Base-by-base conservation (phyloP, 208 protist genomes). In the Herpetomonas samuelpessoai region DNA sequence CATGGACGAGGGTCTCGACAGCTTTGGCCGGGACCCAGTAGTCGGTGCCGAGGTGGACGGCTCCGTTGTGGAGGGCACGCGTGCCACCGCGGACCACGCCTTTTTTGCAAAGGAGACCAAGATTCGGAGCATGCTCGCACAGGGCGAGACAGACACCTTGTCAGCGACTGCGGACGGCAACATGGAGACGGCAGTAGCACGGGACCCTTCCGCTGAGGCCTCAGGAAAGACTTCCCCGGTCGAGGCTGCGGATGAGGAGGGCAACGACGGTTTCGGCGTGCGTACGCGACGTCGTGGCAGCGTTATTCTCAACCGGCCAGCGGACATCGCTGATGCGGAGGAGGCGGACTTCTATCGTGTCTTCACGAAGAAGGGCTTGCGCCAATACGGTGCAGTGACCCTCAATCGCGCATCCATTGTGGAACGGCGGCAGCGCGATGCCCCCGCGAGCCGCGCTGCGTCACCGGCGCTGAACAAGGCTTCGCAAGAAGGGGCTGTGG, bases 311-410 rank as follows among this genome's bases (percentile, higher is more conserved):
- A 41, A 14, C 35, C 6, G 35, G 14, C 35, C 35, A 41, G 14
- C 35, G 35, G 35, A 41, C 35, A 41, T 41, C 14, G 35, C 35
- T 6, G 61, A 71, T 27, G 56, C 69, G 2, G 83, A 85, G 12
- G 75, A 81, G 47, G 81, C 83, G 2, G 83, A 94, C 57, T 94
- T 90, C 57, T 86, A 94, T 61, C 83, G 81, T 38, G 87, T 75
- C 28, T 94, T 87, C 68, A 89, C 82, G 14, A 52, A 53, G 14
- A 56, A 54, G 16, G 60, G 71, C 48, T 39, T 54, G 19, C 71
- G 68, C 24, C 28, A 24, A 3, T 60, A 55, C 18, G 29, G 41
- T 14, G 44, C 10, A 4, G 18, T 46, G 18, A 55, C 48, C 12
- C 30, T 57, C 25, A 21, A 66, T 44, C 52, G 51, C 31, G 29